Evolutionary conservation across 2,329 filamentous ascomycete genomes (phyloP).

Genomic region (Colletotrichum aenigma): DNA sequence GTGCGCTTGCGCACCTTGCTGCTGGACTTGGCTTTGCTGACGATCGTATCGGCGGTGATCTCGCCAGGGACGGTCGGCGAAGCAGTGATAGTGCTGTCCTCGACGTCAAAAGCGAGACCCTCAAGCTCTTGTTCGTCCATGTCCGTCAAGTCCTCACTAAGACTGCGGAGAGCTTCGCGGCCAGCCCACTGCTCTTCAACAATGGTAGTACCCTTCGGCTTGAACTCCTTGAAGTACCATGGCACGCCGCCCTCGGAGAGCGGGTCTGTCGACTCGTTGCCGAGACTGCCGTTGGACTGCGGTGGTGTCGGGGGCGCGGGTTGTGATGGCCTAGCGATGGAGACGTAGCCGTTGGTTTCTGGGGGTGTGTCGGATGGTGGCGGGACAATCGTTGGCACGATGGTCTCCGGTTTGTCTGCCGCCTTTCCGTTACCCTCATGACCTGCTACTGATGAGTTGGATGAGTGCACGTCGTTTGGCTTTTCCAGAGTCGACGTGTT

Average conservation of each 20-base stretch:
- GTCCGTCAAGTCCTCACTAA: conserved; percentile 89
- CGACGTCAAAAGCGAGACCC: conserved; percentile 64
- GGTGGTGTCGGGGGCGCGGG: conserved; percentile 68
- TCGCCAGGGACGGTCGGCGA: conserved; percentile 29
- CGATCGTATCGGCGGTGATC: conserved; percentile 20
- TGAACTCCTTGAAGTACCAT: conserved; percentile 86
- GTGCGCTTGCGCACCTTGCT: conserved; percentile 34
- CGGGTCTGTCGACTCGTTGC: conserved; percentile 50
- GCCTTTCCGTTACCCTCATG: conserved; percentile 26
- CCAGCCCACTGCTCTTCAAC: conserved; percentile 77
- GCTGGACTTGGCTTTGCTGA: conserved; percentile 30
- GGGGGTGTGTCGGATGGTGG: conserved; percentile 48
- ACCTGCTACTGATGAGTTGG: conserved; percentile 30
- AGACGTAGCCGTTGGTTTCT: conserved; percentile 50
- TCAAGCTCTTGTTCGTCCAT: conserved; percentile 90
- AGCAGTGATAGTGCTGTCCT: conserved; percentile 49
- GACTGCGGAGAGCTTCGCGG: conserved; percentile 66
- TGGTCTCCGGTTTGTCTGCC: conserved; percentile 27
- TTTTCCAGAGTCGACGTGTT: conserved; percentile 44
- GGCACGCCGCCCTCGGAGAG: conserved; percentile 78
- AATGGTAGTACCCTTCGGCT: conserved; percentile 80
- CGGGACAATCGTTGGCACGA: conserved; percentile 30
- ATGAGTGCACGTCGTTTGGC: conserved; percentile 25
- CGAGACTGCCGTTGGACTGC: conserved; percentile 64
- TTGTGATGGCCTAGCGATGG: conserved; percentile 33